A percentile compares a stretch with the other conserved stretches of the same genome.
phyloP scores from a whole-genome alignment of 1,284 basidiomycete genomes.

The Inonotus obliquus region DNA sequence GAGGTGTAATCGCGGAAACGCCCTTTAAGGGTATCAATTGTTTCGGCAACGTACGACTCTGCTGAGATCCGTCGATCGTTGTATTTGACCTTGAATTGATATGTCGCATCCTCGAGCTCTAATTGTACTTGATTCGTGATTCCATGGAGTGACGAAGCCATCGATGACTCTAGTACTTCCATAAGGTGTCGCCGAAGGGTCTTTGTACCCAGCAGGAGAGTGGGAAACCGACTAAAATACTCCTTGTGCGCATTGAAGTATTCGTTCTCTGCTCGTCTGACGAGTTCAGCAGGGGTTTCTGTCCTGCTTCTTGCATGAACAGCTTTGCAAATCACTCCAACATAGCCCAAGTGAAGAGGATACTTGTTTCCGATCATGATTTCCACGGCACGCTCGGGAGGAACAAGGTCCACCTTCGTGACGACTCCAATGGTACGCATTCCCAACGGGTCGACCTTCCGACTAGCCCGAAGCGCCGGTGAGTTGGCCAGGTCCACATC shows the following conservation, averaged over 20 bases:
- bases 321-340: conserved; percentile 93
- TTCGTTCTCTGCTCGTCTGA: conserved; percentile 70
- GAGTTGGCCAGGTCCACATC: conserved; percentile 99
- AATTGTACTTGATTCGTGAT: conserved; percentile 97
- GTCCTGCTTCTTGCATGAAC: conserved; percentile 42
- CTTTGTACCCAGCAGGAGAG: conserved; percentile 84
- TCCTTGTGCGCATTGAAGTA: conserved; percentile 77
- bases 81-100: conserved; percentile 99
- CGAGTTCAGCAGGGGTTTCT: conserved; percentile 47
- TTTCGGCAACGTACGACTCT: conserved; percentile 97
- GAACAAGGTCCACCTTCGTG: conserved; percentile 98
- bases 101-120: conserved; percentile 93
- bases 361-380: conserved; percentile 92
- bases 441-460: conserved; percentile 93
- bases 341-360: conserved; percentile 95
- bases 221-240: conserved; percentile 59
- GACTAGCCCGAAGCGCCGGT: conserved; percentile 88
- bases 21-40: conserved; percentile 88
- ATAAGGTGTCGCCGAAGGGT: conserved; percentile 87
- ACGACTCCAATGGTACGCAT: conserved; percentile 95
- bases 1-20: conserved; percentile 85
- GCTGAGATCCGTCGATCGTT: conserved; percentile 94
- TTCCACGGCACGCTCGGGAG: conserved; percentile 74
- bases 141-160: conserved; percentile 92
- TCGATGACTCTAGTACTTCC: conserved; percentile 95